Percentiles rank a stretch among this genome's conserved stretches.
These are phyloP conservation scores for Lactarius sanguifluus DNA, from an alignment of 768 basidiomycete species.

Conservation along the genomic window DNA sequence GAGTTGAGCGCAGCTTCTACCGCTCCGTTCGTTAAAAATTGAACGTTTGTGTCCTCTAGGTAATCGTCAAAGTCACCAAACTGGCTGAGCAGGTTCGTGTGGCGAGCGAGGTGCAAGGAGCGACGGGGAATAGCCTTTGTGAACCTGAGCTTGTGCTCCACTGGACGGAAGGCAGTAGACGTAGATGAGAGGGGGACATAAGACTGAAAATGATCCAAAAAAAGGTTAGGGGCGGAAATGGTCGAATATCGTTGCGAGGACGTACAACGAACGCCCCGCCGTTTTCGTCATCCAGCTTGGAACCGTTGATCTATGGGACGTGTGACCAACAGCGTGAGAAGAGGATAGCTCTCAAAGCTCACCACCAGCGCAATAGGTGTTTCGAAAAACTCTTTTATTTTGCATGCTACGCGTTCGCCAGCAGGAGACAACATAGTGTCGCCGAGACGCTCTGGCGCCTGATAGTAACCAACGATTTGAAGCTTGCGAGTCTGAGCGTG, in stretches of 20 bases:
- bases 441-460: slow-evolving; percentile 64
- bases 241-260: background rate
- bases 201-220: background rate
- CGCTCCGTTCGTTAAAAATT: slow-evolving; percentile 46
- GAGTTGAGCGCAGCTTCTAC: slow-evolving; percentile 14
- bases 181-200: background rate
- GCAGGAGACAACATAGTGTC: slow-evolving; percentile 62
- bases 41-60: slow-evolving; percentile 63
- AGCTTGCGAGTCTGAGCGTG: slow-evolving; percentile 56
- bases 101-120: slow-evolving; percentile 51
- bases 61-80: slow-evolving; percentile 86
- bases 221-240: background rate
- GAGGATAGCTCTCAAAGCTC: slow-evolving; percentile 28
- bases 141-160: slow-evolving; percentile 7
- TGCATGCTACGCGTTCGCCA: slow-evolving; percentile 60
- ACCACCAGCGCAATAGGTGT: slow-evolving; percentile 73
- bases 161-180: background rate
- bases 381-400: slow-evolving; percentile 52
- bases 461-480: slow-evolving; percentile 70
- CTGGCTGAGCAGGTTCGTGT: slow-evolving; percentile 50
- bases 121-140: slow-evolving; percentile 39
- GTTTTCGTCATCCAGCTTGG: slow-evolving; percentile 14
- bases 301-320: slow-evolving; percentile 44
- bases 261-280: slow-evolving; percentile 24
- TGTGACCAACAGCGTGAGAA: slow-evolving; percentile 43